phyloP scores from a whole-genome alignment of 2,329 filamentous ascomycete genomes.

The Kalmusia sp. region DNA sequence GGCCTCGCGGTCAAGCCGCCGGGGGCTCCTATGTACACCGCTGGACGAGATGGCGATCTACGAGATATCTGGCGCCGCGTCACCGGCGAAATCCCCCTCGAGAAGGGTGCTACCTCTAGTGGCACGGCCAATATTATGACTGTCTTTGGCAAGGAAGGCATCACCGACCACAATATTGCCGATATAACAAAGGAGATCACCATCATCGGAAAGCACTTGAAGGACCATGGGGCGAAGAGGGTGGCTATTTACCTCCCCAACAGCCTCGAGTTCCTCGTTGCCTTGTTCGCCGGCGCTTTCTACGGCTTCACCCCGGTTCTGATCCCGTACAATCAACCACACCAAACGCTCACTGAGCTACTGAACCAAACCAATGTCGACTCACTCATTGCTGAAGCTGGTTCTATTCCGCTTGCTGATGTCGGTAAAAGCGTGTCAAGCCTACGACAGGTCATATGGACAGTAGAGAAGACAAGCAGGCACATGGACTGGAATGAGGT shows the following conservation, averaged over 20 bases:
- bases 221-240: slow-evolving; percentile 71
- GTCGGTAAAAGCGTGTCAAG: slow-evolving; percentile 73
- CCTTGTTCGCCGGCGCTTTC: slow-evolving; percentile 87
- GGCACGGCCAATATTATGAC: slow-evolving; percentile 78
- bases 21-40: slow-evolving; percentile 80
- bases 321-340: slow-evolving; percentile 80
- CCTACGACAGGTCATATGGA: slow-evolving; percentile 83
- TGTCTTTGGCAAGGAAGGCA: slow-evolving; percentile 76
- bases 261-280: slow-evolving; percentile 83
- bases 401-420: slow-evolving; percentile 80
- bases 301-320: slow-evolving; percentile 86
- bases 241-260: slow-evolving; percentile 94
- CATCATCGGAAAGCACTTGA: slow-evolving; percentile 78
- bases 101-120: slow-evolving; percentile 68
- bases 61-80: slow-evolving; percentile 88
- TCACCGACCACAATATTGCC: slow-evolving; percentile 73
- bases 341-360: slow-evolving; percentile 73
- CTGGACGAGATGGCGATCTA: slow-evolving; percentile 85
- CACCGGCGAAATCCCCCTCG: slow-evolving; percentile 67
- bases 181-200: slow-evolving; percentile 86
- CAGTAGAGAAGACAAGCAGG: slow-evolving; percentile 86
- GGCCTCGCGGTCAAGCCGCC: slow-evolving; percentile 76
- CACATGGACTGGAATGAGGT: slow-evolving; percentile 97
- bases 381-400: slow-evolving; percentile 82
- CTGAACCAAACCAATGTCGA: slow-evolving; percentile 78